A percentile compares a stretch with the other conserved stretches of the same genome.
Evolutionary conservation across 805 yeast genomes (phyloP).

Genomic region (Monosporozyma solicola): DNA sequence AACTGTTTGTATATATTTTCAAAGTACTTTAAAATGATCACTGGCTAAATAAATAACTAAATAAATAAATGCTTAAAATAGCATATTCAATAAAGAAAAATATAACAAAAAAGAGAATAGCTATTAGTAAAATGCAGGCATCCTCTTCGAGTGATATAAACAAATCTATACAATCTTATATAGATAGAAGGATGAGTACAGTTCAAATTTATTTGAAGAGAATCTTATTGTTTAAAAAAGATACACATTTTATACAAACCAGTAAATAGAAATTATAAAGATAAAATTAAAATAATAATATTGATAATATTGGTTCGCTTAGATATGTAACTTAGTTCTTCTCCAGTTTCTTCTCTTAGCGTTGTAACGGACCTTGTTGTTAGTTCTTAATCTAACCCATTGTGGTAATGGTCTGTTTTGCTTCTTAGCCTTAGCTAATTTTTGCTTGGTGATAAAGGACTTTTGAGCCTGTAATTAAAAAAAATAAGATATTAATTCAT

Average conservation of each 20-base stretch:
- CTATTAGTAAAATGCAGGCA: neutral
- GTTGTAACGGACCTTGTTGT: constrained; percentile 96
- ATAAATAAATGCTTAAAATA: too few species aligned
- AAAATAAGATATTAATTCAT: neutral
- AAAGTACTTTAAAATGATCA: too few species aligned
- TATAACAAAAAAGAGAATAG: too few species aligned
- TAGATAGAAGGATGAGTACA: too few species aligned
- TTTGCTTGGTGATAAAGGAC: constrained; percentile 94
- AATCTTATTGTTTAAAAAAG: neutral
- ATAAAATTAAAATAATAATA: constrained; percentile 1
- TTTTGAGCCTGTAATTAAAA: constrained; percentile 60
- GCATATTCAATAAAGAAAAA: too few species aligned
- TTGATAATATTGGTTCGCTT: constrained; percentile 31
- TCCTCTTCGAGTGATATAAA: too few species aligned
- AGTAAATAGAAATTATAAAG: constrained; percentile 1
- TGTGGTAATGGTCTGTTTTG: constrained; percentile 99
- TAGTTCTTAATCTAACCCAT: constrained; percentile 98
- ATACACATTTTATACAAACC: constrained; percentile 3
- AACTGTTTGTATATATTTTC: too few species aligned
- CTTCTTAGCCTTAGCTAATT: constrained; percentile 97
- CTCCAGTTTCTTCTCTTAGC: constrained; percentile 99
- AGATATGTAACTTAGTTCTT: constrained; percentile 97
- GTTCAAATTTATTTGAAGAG: neutral
- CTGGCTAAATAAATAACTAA: too few species aligned
- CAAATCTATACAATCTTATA: neutral